Percentiles rank a stretch among this genome's conserved stretches.
Conservation (phyloP, 1,284 basidiomycete genomes). For the Xerocomus minutiporus region DNA sequence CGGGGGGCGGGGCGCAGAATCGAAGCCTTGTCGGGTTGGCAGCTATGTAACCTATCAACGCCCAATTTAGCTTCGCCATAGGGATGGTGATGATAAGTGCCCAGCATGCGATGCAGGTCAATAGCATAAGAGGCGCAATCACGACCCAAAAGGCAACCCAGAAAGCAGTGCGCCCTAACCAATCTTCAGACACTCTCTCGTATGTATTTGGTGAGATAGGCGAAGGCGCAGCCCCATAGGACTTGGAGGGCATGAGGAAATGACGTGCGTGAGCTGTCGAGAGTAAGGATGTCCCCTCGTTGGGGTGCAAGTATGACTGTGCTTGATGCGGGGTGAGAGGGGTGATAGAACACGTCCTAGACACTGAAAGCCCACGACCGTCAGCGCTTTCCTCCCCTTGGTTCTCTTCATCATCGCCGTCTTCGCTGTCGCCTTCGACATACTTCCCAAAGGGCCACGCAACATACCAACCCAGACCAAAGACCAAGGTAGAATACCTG, state of each 20-base stretch:
- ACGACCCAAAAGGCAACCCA: constrained; percentile 73
- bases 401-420: constrained; percentile 43
- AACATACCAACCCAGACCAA: constrained; percentile 93
- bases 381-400: constrained; percentile 29
- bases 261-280: constrained; percentile 29
- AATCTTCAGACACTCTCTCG: constrained; percentile 39
- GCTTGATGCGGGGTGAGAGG: constrained; percentile 29
- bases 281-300: constrained; percentile 43
- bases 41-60: constrained; percentile 81
- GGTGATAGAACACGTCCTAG: constrained; percentile 35
- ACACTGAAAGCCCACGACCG: constrained; percentile 27
- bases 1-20: constrained; percentile 76
- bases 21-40: constrained; percentile 81
- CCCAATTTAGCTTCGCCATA: constrained; percentile 98
- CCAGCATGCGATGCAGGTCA: constrained; percentile 90
- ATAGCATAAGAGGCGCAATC: constrained; percentile 85
- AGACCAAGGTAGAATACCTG: constrained; percentile 83
- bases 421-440: constrained; percentile 78
- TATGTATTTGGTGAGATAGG: constrained; percentile 35
- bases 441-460: constrained; percentile 99
- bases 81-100: constrained; percentile 90
- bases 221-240: constrained; percentile 57
- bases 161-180: constrained; percentile 72
- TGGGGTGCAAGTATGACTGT: constrained; percentile 27
- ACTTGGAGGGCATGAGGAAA: constrained; percentile 43